Percentiles rank a stretch among this genome's conserved stretches.
These are phyloP conservation scores for Macrophomina phaseolina DNA, from an alignment of 2,329 filamentous ascomycete genomes.

Conservation along the genomic window DNA sequence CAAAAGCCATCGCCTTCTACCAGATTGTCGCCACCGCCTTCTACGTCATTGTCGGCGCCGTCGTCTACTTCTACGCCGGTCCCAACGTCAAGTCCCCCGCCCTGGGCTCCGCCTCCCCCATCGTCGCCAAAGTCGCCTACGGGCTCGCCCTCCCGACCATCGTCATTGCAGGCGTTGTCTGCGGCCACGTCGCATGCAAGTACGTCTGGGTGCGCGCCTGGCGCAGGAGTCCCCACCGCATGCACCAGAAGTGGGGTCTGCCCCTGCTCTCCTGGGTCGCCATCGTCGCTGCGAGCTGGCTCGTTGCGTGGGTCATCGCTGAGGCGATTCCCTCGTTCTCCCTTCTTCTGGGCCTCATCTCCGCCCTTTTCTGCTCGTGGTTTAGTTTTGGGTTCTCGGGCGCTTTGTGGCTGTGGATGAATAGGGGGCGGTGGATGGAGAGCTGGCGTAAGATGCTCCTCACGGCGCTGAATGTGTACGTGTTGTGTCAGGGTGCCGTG, in stretches of 20 bases:
- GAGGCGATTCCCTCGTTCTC: conserved; percentile 73
- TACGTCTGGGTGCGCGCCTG: conserved; percentile 71
- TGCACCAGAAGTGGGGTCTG: conserved; percentile 37
- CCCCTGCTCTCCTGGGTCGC: conserved; percentile 63
- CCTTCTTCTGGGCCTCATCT: conserved; percentile 67
- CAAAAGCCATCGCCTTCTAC: conserved; percentile 66
- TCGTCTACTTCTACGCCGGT: conserved; percentile 73
- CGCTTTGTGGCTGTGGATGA: conserved; percentile 56
- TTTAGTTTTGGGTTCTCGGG: conserved; percentile 62
- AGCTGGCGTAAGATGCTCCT: conserved; percentile 51
- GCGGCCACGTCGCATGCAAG: conserved; percentile 69
- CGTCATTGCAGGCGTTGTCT: conserved; percentile 73
- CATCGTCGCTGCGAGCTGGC: conserved; percentile 63
- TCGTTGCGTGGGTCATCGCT: conserved; percentile 70
- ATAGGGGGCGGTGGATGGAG: conserved; percentile 47
- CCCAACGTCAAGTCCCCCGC: conserved; percentile 68
- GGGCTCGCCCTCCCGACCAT: conserved; percentile 74
- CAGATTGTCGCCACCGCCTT: conserved; percentile 65
- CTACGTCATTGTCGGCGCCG: conserved; percentile 69
- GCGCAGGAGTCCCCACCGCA: conserved; percentile 33
- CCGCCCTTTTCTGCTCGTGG: conserved; percentile 68
- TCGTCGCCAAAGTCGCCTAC: conserved; percentile 69
- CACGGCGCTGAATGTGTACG: conserved; percentile 51
- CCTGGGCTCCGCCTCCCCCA: conserved; percentile 64
- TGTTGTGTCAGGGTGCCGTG: conserved; percentile 45